These are phyloP conservation scores for Penicillium waksmanii DNA, from an alignment of 495 filamentous ascomycete species.

Conservation along the genomic window DNA sequence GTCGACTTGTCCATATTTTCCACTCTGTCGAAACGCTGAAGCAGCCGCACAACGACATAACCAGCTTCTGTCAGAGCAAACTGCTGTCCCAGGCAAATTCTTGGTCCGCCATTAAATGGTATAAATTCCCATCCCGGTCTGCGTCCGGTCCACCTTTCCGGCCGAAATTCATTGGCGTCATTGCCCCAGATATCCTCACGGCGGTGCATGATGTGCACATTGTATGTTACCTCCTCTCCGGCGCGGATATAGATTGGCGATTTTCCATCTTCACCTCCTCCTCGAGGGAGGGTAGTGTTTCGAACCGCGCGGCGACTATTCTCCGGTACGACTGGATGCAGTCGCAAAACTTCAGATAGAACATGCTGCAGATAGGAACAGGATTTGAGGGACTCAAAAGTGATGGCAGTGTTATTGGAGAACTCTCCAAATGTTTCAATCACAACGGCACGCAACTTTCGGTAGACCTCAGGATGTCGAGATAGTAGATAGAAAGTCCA, in stretches of 20 bases:
- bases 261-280: constrained; percentile 67
- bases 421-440: constrained; percentile 47
- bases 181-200: constrained; percentile 58
- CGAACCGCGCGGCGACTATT: constrained; percentile 56
- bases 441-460: constrained; percentile 55
- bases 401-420: constrained; percentile 35
- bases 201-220: constrained; percentile 54
- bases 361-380: constrained; percentile 55
- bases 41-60: constrained; percentile 55
- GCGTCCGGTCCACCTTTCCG: constrained; percentile 57
- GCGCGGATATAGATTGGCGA: constrained; percentile 54
- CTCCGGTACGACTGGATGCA: constrained; percentile 61
- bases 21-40: constrained; percentile 48
- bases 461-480: constrained; percentile 44
- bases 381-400: constrained; percentile 48
- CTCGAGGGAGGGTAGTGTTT: constrained; percentile 58
- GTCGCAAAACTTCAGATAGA: constrained; percentile 54
- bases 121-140: constrained; percentile 57
- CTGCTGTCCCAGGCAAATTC: constrained; percentile 59
- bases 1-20: constrained; percentile 28
- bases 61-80: constrained; percentile 64
- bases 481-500: constrained; percentile 69
- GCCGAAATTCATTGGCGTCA: constrained; percentile 59
- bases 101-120: constrained; percentile 61
- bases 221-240: constrained; percentile 50